Evolutionary conservation across 2,329 filamentous ascomycete species (phyloP).

Genomic region (Periglandula ipomoeae): DNA sequence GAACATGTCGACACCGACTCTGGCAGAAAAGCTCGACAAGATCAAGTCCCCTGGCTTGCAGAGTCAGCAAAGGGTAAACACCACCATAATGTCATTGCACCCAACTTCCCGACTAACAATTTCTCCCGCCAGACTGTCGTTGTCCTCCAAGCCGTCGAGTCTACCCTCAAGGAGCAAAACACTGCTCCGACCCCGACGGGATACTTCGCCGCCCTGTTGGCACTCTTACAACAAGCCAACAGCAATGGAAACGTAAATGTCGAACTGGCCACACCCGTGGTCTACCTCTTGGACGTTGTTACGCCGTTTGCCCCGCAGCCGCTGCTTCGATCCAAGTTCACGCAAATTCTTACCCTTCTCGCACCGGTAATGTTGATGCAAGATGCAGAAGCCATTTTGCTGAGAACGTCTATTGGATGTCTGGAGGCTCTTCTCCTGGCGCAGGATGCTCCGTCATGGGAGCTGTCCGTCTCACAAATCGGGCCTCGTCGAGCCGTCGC

Average conservation of each 20-base stretch:
- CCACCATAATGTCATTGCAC: not conserved
- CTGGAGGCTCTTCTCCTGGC: conserved; percentile 85
- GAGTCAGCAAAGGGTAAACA: conserved; percentile 78
- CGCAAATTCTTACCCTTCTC: conserved; percentile 79
- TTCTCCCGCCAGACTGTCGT: conserved; percentile 56
- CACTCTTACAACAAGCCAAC: conserved; percentile 71
- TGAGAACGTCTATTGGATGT: conserved; percentile 84
- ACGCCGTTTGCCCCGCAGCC: conserved; percentile 77
- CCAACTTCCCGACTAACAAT: not conserved
- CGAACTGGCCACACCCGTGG: conserved; percentile 74
- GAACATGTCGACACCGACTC: conserved; percentile 33
- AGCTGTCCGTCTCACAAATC: conserved; percentile 71
- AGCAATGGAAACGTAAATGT: conserved; percentile 63
- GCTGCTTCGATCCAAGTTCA: conserved; percentile 89
- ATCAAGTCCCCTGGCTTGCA: conserved; percentile 95
- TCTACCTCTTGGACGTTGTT: conserved; percentile 92
- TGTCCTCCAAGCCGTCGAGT: conserved; percentile 84
- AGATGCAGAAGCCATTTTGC: conserved; percentile 77
- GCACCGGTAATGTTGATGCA: conserved; percentile 72
- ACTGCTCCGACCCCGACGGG: conserved; percentile 75
- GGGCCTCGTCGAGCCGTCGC: conserved; percentile 82
- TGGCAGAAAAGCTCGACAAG: conserved; percentile 92
- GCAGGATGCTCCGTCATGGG: conserved; percentile 83
- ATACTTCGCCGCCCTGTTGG: conserved; percentile 92
- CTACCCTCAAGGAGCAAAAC: conserved; percentile 83